Conservation (phyloP, 306 rosid species). For the Casuarina equisetifolia region DNA sequence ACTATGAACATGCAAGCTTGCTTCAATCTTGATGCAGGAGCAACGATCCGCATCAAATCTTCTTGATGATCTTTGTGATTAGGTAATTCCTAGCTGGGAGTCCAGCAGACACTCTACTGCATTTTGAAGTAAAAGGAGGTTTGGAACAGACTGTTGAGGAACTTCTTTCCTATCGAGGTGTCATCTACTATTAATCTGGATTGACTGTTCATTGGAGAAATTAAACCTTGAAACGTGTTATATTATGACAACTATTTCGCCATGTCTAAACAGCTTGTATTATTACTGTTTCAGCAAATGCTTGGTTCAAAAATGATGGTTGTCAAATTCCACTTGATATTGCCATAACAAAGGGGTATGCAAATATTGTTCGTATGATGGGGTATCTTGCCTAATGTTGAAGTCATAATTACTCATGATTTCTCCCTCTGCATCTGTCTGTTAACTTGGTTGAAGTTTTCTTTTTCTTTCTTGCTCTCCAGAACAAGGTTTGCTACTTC, state of each 20-base stretch:
- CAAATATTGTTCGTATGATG: conserved; percentile 23
- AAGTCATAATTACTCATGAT: not conserved
- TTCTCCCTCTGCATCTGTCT: not conserved
- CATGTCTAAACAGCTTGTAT: not conserved
- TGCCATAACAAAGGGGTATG: conserved; percentile 15
- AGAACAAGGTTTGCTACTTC: conserved; percentile 27
- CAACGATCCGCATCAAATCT: no score
- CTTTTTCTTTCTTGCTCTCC: not conserved
- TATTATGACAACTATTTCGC: not conserved
- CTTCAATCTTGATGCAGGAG: no score
- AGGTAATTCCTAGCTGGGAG: conserved; percentile 1
- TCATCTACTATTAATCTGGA: not conserved
- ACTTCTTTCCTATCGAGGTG: conserved; percentile 30
- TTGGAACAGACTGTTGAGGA: conserved; percentile 7
- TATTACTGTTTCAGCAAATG: conserved; percentile 23
- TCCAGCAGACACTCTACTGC: conserved; percentile 27
- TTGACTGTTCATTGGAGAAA: not conserved
- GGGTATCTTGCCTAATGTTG: conserved; percentile 7
- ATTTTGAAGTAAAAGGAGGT: conserved; percentile 22
- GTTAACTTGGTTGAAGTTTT: not conserved
- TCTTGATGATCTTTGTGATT: not conserved
- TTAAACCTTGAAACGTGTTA: not conserved
- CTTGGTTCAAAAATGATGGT: conserved; percentile 27
- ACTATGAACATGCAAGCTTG: not conserved
- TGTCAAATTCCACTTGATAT: conserved; percentile 29